Evolutionary conservation across 805 yeast species (phyloP).

Genomic region (Debaryomyces tyrocola): DNA sequence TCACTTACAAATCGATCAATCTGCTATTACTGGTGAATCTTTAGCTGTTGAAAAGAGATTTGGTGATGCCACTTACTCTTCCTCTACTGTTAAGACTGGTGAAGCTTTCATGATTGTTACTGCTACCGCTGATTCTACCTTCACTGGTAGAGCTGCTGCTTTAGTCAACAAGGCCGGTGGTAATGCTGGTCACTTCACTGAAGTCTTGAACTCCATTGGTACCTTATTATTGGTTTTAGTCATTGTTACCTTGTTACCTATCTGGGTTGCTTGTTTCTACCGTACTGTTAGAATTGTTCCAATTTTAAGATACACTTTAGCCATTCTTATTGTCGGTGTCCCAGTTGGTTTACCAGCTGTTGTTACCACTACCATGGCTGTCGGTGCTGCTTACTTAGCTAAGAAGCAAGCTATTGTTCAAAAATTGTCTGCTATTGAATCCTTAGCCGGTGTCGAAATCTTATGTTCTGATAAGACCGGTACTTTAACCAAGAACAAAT

Average conservation of each 20-base stretch:
- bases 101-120: constrained; percentile 92
- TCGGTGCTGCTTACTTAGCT: constrained; percentile 98
- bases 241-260: constrained; percentile 79
- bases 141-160: constrained; percentile 97
- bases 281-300: constrained; percentile 83
- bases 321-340: constrained; percentile 95
- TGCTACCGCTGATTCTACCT: constrained; percentile 93
- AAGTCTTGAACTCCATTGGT: constrained; percentile 97
- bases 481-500: constrained; percentile 95
- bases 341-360: constrained; percentile 99
- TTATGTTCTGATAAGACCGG: constrained; percentile 98
- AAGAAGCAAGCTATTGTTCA: constrained; percentile 97
- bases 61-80: constrained; percentile 87
- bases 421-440: constrained; percentile 94
- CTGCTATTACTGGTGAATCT: constrained; percentile 97
- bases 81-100: constrained; percentile 95
- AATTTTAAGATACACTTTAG: constrained; percentile 88
- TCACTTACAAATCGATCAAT: constrained; percentile 90
- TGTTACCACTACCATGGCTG: constrained; percentile 98
- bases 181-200: constrained; percentile 95
- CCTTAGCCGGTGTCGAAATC: constrained; percentile 96
- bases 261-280: constrained; percentile 94
- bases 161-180: constrained; percentile 91
- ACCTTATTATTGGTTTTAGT: constrained; percentile 86
- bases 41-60: constrained; percentile 88